These are phyloP conservation scores for Thermomyces lanuginosus DNA, from an alignment of 2,329 filamentous ascomycete genomes.

Conservation along the genomic window DNA sequence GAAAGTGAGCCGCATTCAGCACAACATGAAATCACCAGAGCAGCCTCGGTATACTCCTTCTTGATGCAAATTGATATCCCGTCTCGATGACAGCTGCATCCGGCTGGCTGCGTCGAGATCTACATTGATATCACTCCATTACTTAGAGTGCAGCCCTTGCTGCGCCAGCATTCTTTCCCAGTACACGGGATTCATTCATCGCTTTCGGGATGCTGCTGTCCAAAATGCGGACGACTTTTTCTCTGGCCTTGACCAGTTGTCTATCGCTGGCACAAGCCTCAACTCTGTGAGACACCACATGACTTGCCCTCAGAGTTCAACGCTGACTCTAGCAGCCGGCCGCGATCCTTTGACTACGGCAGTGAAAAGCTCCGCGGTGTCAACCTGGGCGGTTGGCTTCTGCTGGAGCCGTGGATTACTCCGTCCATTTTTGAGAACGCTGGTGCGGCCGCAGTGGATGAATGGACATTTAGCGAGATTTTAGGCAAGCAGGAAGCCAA, in stretches of 20 bases:
- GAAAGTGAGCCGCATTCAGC: too few species aligned
- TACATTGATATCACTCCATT: too few species aligned
- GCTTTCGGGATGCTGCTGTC: conserved; percentile 7
- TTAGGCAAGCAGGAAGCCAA: conserved; percentile 35
- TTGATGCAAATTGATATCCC: too few species aligned
- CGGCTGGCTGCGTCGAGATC: too few species aligned
- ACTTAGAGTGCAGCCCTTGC: too few species aligned
- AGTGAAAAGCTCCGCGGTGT: conserved; percentile 44
- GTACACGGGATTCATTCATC: too few species aligned
- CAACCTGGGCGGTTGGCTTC: conserved; percentile 49
- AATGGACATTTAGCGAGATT: conserved; percentile 36
- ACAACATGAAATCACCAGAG: too few species aligned
- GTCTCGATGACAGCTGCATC: too few species aligned
- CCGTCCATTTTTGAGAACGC: conserved; percentile 41
- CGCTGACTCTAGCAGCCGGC: not conserved
- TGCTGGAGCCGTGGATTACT: conserved; percentile 49
- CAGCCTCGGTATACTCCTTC: too few species aligned
- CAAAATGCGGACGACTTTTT: conserved; percentile 4
- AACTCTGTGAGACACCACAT: not conserved
- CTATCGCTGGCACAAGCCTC: conserved; percentile 5
- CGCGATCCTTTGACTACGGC: conserved; percentile 36
- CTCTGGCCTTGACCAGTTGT: conserved; percentile 4
- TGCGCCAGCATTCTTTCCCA: too few species aligned
- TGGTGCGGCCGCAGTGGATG: conserved; percentile 38
- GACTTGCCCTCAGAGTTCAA: not conserved